A percentile compares a stretch with the other conserved stretches of the same genome.
Conservation (phyloP, 2,329 filamentous ascomycete genomes). For the Apiospora koreana region DNA sequence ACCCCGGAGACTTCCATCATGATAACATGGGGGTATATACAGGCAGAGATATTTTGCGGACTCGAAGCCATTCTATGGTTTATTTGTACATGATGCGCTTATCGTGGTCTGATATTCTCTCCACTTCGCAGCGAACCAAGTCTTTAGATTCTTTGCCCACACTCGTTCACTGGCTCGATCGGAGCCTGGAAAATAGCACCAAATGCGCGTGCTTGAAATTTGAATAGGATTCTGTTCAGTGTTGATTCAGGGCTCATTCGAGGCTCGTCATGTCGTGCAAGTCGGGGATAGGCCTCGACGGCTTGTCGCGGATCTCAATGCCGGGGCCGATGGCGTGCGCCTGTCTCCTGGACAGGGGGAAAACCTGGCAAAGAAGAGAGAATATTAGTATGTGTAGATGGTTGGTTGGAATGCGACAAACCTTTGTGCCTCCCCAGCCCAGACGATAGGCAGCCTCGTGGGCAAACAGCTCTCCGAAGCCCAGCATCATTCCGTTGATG, state of each 20-base stretch:
- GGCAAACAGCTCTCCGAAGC: slow-evolving; percentile 94
- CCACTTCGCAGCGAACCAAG: neutral
- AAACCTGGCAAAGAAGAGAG: slow-evolving; percentile 45
- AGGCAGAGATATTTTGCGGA: neutral
- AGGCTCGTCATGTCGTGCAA: slow-evolving; percentile 68
- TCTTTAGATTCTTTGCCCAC: neutral
- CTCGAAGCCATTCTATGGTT: neutral
- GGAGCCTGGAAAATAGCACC: neutral
- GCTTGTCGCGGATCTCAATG: slow-evolving; percentile 74
- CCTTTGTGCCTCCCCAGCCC: slow-evolving; percentile 93
- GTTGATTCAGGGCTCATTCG: slow-evolving; percentile 52
- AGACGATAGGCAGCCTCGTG: slow-evolving; percentile 92
- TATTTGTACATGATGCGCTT: neutral
- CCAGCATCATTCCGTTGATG: slow-evolving; percentile 96
- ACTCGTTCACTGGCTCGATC: neutral
- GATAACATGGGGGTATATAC: slow-evolving; percentile 3
- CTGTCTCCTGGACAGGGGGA: slow-evolving; percentile 60
- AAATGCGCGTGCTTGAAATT: neutral
- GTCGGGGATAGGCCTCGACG: slow-evolving; percentile 56
- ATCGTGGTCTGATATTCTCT: neutral
- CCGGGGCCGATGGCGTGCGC: slow-evolving; percentile 75
- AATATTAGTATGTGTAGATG: neutral
- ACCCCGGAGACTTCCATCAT: neutral
- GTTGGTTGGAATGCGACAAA: slow-evolving; percentile 43
- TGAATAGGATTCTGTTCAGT: neutral